Conservation (phyloP, 2,329 filamentous ascomycete species). For the Penicillium sp. region DNA sequence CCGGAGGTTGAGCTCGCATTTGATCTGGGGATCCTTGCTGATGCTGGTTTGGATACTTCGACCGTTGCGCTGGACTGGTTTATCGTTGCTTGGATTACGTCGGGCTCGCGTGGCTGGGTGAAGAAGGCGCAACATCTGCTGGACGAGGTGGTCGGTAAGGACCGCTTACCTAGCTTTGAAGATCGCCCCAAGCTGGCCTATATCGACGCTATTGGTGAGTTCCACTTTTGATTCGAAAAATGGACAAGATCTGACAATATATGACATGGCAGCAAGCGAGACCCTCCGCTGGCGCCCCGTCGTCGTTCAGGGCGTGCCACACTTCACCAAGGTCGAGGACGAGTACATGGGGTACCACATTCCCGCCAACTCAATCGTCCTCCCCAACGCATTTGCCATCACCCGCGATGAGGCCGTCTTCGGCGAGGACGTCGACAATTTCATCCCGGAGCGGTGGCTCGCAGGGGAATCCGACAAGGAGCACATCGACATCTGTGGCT, state of each 20-base stretch:
- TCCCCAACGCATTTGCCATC: neutral
- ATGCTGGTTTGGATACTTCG: neutral
- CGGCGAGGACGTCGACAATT: neutral
- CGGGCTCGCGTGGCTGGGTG: neutral
- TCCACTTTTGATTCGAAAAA: neutral
- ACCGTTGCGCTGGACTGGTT: neutral
- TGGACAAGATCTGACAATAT: neutral
- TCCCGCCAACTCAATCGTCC: neutral
- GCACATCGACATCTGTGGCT: neutral
- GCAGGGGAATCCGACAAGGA: neutral
- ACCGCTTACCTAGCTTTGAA: neutral
- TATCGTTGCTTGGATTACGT: neutral
- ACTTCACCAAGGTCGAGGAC: neutral
- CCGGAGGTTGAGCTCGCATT: neutral
- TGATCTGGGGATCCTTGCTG: neutral
- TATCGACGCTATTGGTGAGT: neutral
- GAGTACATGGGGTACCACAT: neutral
- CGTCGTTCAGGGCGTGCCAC: neutral
- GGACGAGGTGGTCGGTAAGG: neutral
- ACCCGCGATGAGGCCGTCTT: neutral
- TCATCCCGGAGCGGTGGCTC: neutral
- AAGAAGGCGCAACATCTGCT: neutral
- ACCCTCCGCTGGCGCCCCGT: neutral
- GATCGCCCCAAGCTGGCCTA: neutral
- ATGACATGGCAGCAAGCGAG: neutral